Evolutionary conservation across 495 filamentous ascomycete genomes (phyloP).

Genomic region (Lasiosphaeris hirsuta): DNA sequence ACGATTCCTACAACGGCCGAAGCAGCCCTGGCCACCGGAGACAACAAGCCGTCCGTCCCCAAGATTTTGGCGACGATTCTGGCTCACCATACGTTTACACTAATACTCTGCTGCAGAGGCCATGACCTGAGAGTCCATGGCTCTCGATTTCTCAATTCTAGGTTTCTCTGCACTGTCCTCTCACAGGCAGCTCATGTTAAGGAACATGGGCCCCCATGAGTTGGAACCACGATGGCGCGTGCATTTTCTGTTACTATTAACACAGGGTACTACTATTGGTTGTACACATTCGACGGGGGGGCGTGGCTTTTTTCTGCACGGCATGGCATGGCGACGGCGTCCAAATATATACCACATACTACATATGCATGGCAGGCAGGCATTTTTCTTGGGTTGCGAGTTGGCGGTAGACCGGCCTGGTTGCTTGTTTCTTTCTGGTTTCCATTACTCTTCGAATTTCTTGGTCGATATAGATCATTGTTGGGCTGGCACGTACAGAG

Average conservation of each 20-base stretch:
- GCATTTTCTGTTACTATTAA: not conserved
- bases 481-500: no score
- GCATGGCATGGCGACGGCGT: constrained; percentile 18
- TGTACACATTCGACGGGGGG: not conserved
- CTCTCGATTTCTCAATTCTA: no score
- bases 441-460: no score
- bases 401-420: no score
- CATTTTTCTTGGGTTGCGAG: not conserved
- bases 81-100: constrained; percentile 17
- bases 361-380: not conserved
- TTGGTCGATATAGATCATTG: no score
- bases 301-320: constrained; percentile 1
- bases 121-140: not conserved
- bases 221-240: not conserved
- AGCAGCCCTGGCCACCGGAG: not conserved
- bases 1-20: not conserved
- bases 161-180: not conserved
- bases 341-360: constrained; percentile 3
- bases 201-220: no score
- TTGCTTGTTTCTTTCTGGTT: no score
- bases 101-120: not conserved
- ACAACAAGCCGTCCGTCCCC: constrained; percentile 7
- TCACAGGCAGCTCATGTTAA: not conserved
- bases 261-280: not conserved
- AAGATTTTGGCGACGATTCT: not conserved